Base-by-base conservation (phyloP, 2,329 filamentous ascomycete species). In the Ophiosphaerella narmari region DNA sequence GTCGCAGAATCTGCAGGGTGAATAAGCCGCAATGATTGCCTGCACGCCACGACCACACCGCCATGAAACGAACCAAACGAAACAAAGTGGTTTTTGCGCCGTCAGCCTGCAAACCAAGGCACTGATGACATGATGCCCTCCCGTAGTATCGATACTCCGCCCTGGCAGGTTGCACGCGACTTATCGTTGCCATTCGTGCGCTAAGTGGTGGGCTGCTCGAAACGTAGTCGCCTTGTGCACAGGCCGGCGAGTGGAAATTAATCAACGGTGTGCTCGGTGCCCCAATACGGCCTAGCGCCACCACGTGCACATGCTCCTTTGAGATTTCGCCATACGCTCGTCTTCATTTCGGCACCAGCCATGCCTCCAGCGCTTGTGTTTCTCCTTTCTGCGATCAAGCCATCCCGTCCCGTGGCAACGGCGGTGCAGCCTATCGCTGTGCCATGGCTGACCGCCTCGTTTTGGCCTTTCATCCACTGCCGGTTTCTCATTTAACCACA, bases 311-410 rank as follows among this genome's bases (percentile, higher is more conserved):
- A 32, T 48, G 41, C 40, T 53, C 46, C 26, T 57, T 54, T 51
- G 41, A 35, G 50, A 31, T 33, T 46, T 37, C 51, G 48, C 46
- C 31, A 54, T 38, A 11, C 26, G 46, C 48, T 48, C 46, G 51
- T 37, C 48, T 59, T 65, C 58, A 65, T 66, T 63, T 65, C 63
- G 62, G 53, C 49, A 46, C 50, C 49, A 49, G 26, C 48, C 52
- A 48, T 43, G 18, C 18, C 18, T 29, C 24, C 34, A 46, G 34
- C 47, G 48, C 50, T 39, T 40, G 36, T 29, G 16, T 34, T 32
- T 23, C 23, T 26, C 33, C 26, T 9, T 40, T 38, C 33, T 24
- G 13, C 42, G 16, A 40, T 41, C 38, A 32, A 31, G 9, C 36
- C 39, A 39, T 48, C 43, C 43, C 26, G 26, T 29, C 26, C 38